Evolutionary conservation across 345 rosid genomes (phyloP), one percentile per base, ranked within the genome.

Genomic region (Diplotaxis tenuifolia): DNA sequence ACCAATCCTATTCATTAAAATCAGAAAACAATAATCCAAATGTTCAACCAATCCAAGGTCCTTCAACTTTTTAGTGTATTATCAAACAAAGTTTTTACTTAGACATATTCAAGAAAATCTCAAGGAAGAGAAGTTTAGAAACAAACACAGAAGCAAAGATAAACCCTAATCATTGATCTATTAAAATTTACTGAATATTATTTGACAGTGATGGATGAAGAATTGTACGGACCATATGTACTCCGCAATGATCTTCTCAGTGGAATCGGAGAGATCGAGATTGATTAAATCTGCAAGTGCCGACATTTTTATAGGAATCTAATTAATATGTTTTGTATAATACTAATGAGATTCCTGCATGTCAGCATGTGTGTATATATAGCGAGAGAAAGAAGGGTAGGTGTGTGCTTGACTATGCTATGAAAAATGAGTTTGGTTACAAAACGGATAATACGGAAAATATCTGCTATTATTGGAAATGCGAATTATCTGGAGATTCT

Each of bases 201-300:
- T 52, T 19, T 10, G 50, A 75, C 6, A 52, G 25, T 62, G 18
- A 27, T 11, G n/a, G 6, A 14, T 34, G 9, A 21, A 9, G 1
- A 14, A 20, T 22, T 55, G 18, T 7, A 20, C 47, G 9, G 19
- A 91, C 97, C 96, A 91, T 53, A 89, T 76, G 75, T 91, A 91
- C 69, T 91, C 97, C 29, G 97, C 96, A 34, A 89, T 85, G 84
- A 91, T 81, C 70, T 89, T 84, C 9, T 86, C 82, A 1, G 90
- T 79, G 58, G 86, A 25, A 0, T 84, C 87, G 1, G 83, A 72
- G 67, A 89, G 89, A 54, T 91, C 59, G 56, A 91, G 81, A 80
- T 87, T 89, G 83, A 89, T 65, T 36, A 91, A 81, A 82, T 85
- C 93, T 34, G 68, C 58, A 53, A 91, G 90, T 11, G 75, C 61